These are phyloP conservation scores for Fusarium nanum DNA, from an alignment of 2,329 filamentous ascomycete genomes.

Conservation along the genomic window DNA sequence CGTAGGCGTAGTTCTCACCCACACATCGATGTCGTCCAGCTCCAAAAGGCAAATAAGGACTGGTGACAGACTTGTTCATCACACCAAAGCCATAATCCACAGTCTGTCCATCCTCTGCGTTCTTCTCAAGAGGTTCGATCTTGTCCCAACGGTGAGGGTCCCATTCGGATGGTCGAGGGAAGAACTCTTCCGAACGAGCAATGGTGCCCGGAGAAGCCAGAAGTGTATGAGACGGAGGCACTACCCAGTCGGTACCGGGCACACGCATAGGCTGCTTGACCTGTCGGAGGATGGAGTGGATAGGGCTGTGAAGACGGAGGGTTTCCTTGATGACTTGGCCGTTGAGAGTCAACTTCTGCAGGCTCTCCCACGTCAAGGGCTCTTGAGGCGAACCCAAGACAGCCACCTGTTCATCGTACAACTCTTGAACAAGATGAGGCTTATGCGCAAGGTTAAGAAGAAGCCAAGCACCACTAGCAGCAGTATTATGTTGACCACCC, in stretches of 20 bases:
- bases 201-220: constrained; percentile 87
- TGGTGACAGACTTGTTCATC: constrained; percentile 87
- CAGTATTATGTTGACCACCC: constrained; percentile 90
- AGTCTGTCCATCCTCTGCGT: constrained; percentile 74
- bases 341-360: constrained; percentile 82
- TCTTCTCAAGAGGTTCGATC: constrained; percentile 52
- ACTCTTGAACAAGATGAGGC: constrained; percentile 80
- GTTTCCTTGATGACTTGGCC: constrained; percentile 90
- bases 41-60: constrained; percentile 93
- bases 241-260: constrained; percentile 81
- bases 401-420: constrained; percentile 81
- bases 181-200: constrained; percentile 76
- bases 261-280: constrained; percentile 89
- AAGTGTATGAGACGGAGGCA: constrained; percentile 84
- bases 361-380: constrained; percentile 78
- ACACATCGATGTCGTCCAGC: constrained; percentile 96
- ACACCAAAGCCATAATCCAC: constrained; percentile 95
- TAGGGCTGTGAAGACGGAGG: constrained; percentile 87
- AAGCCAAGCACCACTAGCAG: constrained; percentile 86
- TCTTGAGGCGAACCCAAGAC: constrained; percentile 79
- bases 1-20: constrained; percentile 94
- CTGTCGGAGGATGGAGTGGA: constrained; percentile 92
- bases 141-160: constrained; percentile 89
- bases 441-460: constrained; percentile 82
- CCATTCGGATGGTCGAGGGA: constrained; percentile 84